phyloP scores from a whole-genome alignment of 2,329 filamentous ascomycete genomes.

The Fusarium pininemorale region DNA sequence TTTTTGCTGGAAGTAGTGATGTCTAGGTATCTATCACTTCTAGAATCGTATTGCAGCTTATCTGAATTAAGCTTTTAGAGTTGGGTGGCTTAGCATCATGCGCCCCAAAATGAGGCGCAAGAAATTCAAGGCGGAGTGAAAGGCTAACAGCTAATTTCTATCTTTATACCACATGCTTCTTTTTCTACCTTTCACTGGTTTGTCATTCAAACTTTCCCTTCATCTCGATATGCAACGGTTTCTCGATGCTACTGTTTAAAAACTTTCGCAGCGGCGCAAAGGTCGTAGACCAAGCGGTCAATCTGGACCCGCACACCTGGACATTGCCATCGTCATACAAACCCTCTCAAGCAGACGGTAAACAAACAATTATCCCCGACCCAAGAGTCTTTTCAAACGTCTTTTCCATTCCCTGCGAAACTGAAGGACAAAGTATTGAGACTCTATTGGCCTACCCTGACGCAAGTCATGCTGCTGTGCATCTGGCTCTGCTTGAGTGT shows the following conservation, averaged over 20 bases:
- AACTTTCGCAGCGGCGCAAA: slow-evolving; percentile 2
- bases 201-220: neutral
- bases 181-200: neutral
- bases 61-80: neutral
- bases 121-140: neutral
- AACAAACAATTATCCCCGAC: slow-evolving; percentile 10
- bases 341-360: neutral
- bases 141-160: neutral
- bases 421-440: neutral
- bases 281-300: neutral
- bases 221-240: neutral
- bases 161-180: neutral
- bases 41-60: neutral
- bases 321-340: slow-evolving; percentile 17
- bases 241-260: slow-evolving; percentile 9
- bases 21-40: neutral
- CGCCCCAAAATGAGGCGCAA: slow-evolving; percentile 5
- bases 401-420: neutral
- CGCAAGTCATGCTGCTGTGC: slow-evolving; percentile 21
- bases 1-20: neutral
- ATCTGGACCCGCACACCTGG: slow-evolving; percentile 20
- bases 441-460: slow-evolving; percentile 9
- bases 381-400: slow-evolving; percentile 13
- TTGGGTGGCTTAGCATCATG: slow-evolving; percentile 7
- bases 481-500: slow-evolving; percentile 24